Percentiles rank a stretch among this genome's conserved stretches.
Conservation (phyloP, 2,329 filamentous ascomycete genomes). For the Ophiostoma himal-ulmi region DNA sequence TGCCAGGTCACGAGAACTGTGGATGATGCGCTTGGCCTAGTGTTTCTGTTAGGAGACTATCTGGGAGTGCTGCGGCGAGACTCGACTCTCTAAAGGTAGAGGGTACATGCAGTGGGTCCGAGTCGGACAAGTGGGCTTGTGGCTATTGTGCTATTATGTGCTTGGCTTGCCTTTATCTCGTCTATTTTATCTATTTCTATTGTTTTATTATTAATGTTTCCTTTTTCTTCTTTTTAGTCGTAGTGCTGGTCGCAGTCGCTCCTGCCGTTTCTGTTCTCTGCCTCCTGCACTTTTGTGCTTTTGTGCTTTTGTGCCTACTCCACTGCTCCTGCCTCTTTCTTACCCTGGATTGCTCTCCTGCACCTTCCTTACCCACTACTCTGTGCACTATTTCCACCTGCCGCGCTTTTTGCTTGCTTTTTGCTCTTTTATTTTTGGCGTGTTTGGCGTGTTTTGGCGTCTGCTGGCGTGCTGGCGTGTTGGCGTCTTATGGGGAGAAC, state of each 20-base stretch:
- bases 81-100: background rate
- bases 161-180: constrained; percentile 7
- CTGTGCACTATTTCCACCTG: too few relatives aligned
- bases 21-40: constrained; percentile 1
- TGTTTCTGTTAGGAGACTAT: background rate
- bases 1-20: constrained; percentile 12
- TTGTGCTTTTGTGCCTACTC: background rate
- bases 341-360: too few relatives aligned
- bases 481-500: background rate
- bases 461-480: background rate
- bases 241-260: background rate
- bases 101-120: background rate
- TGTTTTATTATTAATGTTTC: background rate
- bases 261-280: background rate
- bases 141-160: background rate
- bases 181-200: constrained; percentile 8
- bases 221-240: background rate
- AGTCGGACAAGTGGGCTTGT: constrained; percentile 9
- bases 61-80: background rate
- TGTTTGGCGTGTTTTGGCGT: background rate
- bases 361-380: background rate
- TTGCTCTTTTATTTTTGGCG: background rate
- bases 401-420: background rate
- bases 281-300: background rate
- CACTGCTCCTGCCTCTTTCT: background rate